Evolutionary conservation across 2,329 filamentous ascomycete genomes (phyloP), one percentile per base, ranked within the genome.

Genomic region (Passalora sequoiae): DNA sequence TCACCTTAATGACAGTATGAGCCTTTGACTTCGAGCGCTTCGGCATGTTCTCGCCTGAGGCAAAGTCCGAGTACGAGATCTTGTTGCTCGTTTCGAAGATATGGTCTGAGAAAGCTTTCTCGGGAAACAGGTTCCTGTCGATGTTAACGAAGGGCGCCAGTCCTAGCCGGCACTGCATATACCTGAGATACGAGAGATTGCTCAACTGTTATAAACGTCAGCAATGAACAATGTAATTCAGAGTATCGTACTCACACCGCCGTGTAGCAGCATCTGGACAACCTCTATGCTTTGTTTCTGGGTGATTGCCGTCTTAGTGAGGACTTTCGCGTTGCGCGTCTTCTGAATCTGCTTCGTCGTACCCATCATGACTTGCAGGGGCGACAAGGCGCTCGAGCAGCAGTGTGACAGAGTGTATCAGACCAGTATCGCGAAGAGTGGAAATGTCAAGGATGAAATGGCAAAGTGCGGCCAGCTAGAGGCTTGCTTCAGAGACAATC

Each of bases 261-360:
- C 64, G 51, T 73, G 71, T 7, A 75, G 54, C 53, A 73, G 64
- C 3, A 69, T 72, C 55, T 73, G 70, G 10, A 72, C 64, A 29
- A 73, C 55, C 42, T 71, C 69, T 28, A 68, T 59, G 46, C 70
- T 74, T 49, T 74, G 71, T 40, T 66, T 61, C 43, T 69, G 67
- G 10, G 50, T 53, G 29, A 61, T 46, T n/a, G 46, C 47, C 6
- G 58, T 60, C 30, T 56, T 56, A 35, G 58, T 65, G 9, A 64
- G 46, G 2, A 46, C 47, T 20, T 55, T 43, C 12, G 54, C 43
- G 16, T 38, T 20, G 28, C 41, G 38, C 3, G 43, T 47, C 32
- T 47, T 51, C 46, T 57, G 54, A 6, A 57, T 35, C 39, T 49
- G 47, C 43, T 51, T 48, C 19, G 31, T 50, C n/a, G 44, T 50